These are phyloP conservation scores for Pyrenopolyporus hunteri DNA, from an alignment of 495 filamentous ascomycete species.

Conservation along the genomic window DNA sequence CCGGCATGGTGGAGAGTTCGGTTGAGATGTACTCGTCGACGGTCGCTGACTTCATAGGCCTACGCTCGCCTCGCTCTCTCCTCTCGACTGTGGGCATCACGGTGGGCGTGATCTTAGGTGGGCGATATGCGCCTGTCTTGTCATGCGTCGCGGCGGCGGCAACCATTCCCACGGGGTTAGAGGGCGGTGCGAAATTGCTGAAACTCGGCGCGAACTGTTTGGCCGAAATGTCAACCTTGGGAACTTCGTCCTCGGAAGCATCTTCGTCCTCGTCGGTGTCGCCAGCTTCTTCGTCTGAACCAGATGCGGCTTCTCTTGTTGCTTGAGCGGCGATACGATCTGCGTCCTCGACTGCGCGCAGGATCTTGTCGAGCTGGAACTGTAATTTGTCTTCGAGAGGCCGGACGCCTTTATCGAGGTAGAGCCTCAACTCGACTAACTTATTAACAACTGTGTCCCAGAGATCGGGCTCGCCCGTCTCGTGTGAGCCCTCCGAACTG, in stretches of 20 bases:
- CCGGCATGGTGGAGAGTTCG: conserved; percentile 77
- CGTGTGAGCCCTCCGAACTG: conserved; percentile 28
- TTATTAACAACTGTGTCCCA: conserved; percentile 71
- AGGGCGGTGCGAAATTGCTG: conserved; percentile 54
- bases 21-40: conserved; percentile 85
- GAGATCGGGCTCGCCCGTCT: conserved; percentile 13
- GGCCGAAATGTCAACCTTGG: conserved; percentile 52
- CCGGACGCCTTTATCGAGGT: conserved; percentile 86
- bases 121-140: conserved; percentile 73
- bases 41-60: conserved; percentile 69
- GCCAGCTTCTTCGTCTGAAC: conserved; percentile 47
- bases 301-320: conserved; percentile 42
- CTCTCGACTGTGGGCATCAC: conserved; percentile 67
- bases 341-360: conserved; percentile 82
- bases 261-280: conserved; percentile 44
- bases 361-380: conserved; percentile 88
- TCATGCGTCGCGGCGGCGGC: conserved; percentile 41
- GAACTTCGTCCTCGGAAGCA: conserved; percentile 39
- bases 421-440: conserved; percentile 82
- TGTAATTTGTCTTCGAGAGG: conserved; percentile 86
- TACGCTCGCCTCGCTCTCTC: conserved; percentile 61
- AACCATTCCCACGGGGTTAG: conserved; percentile 45
- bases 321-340: conserved; percentile 50
- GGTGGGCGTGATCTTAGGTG: conserved; percentile 82
- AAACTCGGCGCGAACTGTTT: conserved; percentile 69